Base-by-base conservation (phyloP, 495 filamentous ascomycete species). In the Hypoxylon fragiforme region DNA sequence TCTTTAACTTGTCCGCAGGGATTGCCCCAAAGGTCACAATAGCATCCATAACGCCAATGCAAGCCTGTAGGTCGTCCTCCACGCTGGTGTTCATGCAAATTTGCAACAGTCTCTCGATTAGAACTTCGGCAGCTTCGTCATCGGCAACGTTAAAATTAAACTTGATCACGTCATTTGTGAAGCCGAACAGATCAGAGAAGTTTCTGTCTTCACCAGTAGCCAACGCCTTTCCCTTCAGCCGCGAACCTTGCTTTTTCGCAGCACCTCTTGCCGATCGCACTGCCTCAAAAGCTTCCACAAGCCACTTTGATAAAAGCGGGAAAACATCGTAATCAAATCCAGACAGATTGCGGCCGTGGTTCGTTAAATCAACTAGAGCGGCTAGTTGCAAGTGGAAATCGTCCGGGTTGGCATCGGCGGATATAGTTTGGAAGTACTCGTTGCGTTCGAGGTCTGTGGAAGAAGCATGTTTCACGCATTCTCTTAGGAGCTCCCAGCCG, bases 21-120 rank as follows among this genome's bases (percentile, higher is more conserved):
- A 96, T 83, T 58, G 86, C 78, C 26, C 85, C 82, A 70, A 90
- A 95, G 2, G 86, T 87, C 45, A 89, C 85, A 21, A 96, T 78
- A 28, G 85, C 81, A 64, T 95, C 84, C 49, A 98, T 84, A 21
- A 96, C 77, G 32, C 80, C 72, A 56, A 95, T 80, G 21, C 88
- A 87, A 32, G 85, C 82, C 42, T 84, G 82, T 57, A 97, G 82
- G 59, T 96, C 92, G 15, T 77, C 76, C 15, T 84, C 80, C 32
- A 85, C 75, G 28, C 81, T 87, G 1, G 92, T 95, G 47, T 81
- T 85, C 55, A 77, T 83, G 76, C 89, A 94, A 9, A 95, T 86
- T 7, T 74, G 76, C 37, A 94, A 79, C 8, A 90, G 73, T 12
- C 81, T 78, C 18, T 79, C 76, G 24, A 98, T 79, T 41, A 98